Evolutionary conservation across 2,329 filamentous ascomycete species (phyloP).

Genomic region (Pestalotiopsis sp.): DNA sequence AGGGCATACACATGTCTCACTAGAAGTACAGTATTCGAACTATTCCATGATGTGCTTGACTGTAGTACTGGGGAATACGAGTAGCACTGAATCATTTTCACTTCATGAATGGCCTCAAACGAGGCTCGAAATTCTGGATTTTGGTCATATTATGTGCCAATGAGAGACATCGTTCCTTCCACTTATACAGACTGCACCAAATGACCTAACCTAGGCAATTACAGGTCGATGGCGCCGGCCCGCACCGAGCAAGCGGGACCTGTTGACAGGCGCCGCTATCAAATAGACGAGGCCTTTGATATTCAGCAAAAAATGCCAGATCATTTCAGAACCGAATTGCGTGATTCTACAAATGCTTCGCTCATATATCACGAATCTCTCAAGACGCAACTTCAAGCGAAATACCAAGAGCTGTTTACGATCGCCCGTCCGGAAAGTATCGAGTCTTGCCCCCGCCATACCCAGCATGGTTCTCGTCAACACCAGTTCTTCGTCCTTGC

Average conservation of each 20-base stretch:
- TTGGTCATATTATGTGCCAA: too few species aligned
- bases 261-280: background rate
- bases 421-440: background rate
- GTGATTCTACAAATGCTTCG: background rate
- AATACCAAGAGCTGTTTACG: background rate
- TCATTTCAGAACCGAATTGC: slow-evolving; percentile 3
- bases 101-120: too few species aligned
- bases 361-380: background rate
- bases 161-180: too few species aligned
- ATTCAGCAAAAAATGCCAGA: background rate
- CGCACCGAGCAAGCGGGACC: background rate
- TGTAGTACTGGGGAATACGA: too few species aligned
- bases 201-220: background rate
- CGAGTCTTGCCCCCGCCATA: background rate
- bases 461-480: slow-evolving; percentile 1
- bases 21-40: too few species aligned
- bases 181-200: too few species aligned
- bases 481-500: slow-evolving; percentile 4
- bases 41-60: too few species aligned
- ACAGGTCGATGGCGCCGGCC: background rate
- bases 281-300: background rate
- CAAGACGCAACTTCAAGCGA: background rate
- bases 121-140: too few species aligned
- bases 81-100: too few species aligned
- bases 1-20: background rate